phyloP scores from a whole-genome alignment of 1,284 basidiomycete genomes.

The Xerocomus minutiporus region DNA sequence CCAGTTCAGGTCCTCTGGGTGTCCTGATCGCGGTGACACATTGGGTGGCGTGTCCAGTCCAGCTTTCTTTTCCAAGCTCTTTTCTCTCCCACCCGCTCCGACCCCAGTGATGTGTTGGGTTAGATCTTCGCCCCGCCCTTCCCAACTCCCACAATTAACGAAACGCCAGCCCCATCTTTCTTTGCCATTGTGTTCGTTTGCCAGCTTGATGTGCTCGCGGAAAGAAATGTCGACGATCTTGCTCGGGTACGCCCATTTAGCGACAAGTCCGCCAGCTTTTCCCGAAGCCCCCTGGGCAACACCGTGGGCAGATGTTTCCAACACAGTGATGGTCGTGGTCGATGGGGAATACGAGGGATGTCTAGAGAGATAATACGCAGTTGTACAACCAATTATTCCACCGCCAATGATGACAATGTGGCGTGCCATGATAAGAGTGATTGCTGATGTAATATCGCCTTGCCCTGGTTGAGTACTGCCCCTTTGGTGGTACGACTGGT shows the following conservation, averaged over 20 bases:
- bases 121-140: slow-evolving; percentile 46
- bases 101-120: slow-evolving; percentile 12
- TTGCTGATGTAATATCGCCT: slow-evolving; percentile 8
- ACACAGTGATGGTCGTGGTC: slow-evolving; percentile 52
- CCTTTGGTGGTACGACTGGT: neutral
- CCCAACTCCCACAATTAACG: slow-evolving; percentile 64
- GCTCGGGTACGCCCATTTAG: slow-evolving; percentile 73
- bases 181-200: slow-evolving; percentile 66
- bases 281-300: slow-evolving; percentile 77
- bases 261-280: slow-evolving; percentile 90
- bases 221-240: slow-evolving; percentile 80
- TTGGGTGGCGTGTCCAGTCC: slow-evolving; percentile 35
- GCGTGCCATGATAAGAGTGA: slow-evolving; percentile 14
- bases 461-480: neutral
- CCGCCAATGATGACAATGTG: slow-evolving; percentile 50
- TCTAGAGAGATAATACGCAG: slow-evolving; percentile 75
- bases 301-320: slow-evolving; percentile 74
- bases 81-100: slow-evolving; percentile 31
- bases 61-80: slow-evolving; percentile 52
- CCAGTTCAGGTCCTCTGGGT: slow-evolving; percentile 63
- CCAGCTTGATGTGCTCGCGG: slow-evolving; percentile 73
- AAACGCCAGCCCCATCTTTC: slow-evolving; percentile 82
- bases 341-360: slow-evolving; percentile 46
- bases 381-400: slow-evolving; percentile 78
- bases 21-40: slow-evolving; percentile 32